These are phyloP conservation scores for Trichocladium uniseriatum DNA, from an alignment of 495 filamentous ascomycete genomes.

Conservation along the genomic window DNA sequence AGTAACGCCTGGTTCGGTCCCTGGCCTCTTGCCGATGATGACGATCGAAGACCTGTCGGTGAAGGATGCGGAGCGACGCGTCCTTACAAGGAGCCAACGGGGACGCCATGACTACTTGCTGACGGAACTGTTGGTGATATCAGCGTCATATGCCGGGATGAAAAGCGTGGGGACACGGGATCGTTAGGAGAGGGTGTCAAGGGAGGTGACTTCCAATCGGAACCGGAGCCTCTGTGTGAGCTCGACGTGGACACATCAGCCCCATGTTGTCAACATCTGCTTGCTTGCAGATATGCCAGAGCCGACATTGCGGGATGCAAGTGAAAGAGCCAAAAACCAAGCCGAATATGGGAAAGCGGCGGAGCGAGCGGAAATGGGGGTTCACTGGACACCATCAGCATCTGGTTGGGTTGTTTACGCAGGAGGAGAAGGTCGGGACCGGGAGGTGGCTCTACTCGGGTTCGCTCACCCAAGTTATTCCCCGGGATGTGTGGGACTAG, in stretches of 20 bases:
- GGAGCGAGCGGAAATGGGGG: background rate
- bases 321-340: background rate
- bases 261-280: too few relatives aligned
- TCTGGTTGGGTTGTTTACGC: background rate
- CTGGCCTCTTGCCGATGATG: too few relatives aligned
- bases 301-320: background rate
- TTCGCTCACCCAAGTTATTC: background rate
- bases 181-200: background rate
- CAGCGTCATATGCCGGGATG: background rate
- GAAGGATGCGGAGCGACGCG: too few relatives aligned
- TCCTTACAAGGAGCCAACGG: background rate
- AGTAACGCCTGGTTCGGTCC: too few relatives aligned
- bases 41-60: too few relatives aligned
- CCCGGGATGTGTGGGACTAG: background rate
- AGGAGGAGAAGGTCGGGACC: background rate
- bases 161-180: background rate
- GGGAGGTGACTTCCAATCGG: background rate
- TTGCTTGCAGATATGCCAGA: background rate
- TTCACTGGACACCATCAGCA: background rate
- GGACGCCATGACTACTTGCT: too few relatives aligned
- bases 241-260: background rate
- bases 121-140: background rate
- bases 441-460: background rate
- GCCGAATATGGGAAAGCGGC: background rate
- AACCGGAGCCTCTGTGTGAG: background rate